These are phyloP conservation scores for Populus tomentosa DNA, from an alignment of 441 rosid species.

Conservation along the genomic window DNA sequence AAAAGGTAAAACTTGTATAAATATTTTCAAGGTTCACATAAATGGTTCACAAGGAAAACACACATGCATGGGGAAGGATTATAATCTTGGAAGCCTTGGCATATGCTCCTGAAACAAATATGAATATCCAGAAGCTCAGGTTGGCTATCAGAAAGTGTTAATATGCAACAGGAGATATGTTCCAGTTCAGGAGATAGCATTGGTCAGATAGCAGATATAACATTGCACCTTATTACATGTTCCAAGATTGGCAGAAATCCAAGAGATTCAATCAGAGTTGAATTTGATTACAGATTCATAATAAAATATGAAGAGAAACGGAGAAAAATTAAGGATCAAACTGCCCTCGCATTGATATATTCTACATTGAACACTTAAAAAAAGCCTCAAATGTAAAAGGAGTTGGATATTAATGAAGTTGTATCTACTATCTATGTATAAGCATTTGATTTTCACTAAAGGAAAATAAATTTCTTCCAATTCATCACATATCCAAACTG, in stretches of 20 bases:
- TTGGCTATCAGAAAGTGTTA: slow-evolving; percentile 11
- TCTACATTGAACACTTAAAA: not conserved
- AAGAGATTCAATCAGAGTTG: not conserved
- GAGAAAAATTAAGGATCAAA: not conserved
- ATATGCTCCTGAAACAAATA: not conserved
- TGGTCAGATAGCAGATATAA: not conserved
- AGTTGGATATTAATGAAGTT: not conserved
- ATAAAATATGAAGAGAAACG: not conserved
- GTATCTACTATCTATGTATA: not conserved
- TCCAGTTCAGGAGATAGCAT: not conserved
- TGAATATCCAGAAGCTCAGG: not conserved
- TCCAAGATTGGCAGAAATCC: not conserved
- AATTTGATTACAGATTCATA: not conserved
- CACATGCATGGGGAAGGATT: not conserved
- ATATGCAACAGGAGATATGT: not conserved
- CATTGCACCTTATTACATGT: not conserved
- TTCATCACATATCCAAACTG: not conserved
- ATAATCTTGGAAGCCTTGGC: not conserved
- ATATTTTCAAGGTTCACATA: not conserved
- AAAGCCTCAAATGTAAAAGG: not conserved
- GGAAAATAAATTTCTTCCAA: not conserved
- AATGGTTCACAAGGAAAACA: too few species aligned
- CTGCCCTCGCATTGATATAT: not conserved
- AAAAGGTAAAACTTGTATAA: slow-evolving; percentile 7
- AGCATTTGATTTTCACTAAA: not conserved